Base-by-base conservation (phyloP, 1,284 basidiomycete genomes). In the Moniliella sp. region DNA sequence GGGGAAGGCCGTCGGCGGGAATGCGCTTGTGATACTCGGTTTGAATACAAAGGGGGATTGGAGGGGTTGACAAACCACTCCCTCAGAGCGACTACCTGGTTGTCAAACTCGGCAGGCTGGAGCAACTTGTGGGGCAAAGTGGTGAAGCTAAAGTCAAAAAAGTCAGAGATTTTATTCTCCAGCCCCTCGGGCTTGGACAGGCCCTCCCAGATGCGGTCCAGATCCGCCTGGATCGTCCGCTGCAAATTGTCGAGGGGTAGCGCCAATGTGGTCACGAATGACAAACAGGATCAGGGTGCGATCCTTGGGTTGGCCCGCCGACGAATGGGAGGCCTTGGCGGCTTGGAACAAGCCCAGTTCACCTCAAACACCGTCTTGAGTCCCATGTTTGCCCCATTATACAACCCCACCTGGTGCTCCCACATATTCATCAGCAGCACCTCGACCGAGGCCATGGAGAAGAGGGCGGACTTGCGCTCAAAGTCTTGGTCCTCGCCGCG, bases 291-390 rank as follows among this genome's bases (percentile, higher is more conserved):
- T 70, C 14, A 97, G 69, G 0, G 91, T 97, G 41, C 86, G 81
- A 40, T 82, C 78, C 35, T 38, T 39, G 7, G 36, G 36, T 1
- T 46, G 39, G 2, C 36, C 33, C 21, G 73, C 72, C 15, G 65
- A 65, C 8, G 21, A 23, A n/a, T n/a, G n/a, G n/a, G n/a, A n/a
- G n/a, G n/a, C n/a, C 39, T 58, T 63, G 14, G 52, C 46, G 0
- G 61, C 50, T 43, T 65, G 62, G 59, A 99, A 99, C 28, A 99
- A 64, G 7, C 78, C 78, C 11, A 99, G 61, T 97, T 94, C 45
- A 97, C 91, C 62, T 99, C 91, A 52, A 97, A 88, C 13, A 97
- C 91, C 1, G 91, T 99, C 68, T 94, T 97, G 18, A 97, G 67
- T 11, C 82, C 88, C 88, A 99, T 91, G 65, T 99, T 99, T 32